A percentile compares a stretch with the other conserved stretches of the same genome.
phyloP scores from a whole-genome alignment of 495 filamentous ascomycete genomes.

The Tuber melanosporum region DNA sequence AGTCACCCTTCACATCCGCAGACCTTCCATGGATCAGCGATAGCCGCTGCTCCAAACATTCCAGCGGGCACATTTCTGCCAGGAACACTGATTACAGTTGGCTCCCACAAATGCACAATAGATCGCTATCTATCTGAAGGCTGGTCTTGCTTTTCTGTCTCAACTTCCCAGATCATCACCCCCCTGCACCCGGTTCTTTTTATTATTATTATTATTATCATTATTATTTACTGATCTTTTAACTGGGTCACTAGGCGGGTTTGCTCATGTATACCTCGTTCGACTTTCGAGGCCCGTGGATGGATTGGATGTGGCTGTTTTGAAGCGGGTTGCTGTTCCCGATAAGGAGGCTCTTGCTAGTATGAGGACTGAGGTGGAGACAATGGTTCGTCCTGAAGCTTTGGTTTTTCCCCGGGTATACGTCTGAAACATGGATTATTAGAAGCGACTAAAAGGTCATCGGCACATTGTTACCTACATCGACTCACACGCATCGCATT shows the following conservation, averaged over 20 bases:
- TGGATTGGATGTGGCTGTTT: conserved; percentile 75
- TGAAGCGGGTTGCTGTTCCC: conserved; percentile 96
- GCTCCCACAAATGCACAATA: conserved; percentile 85
- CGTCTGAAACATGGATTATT: conserved; percentile 30
- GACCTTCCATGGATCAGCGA: conserved; percentile 38
- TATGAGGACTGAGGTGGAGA: conserved; percentile 98
- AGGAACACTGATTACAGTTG: conserved; percentile 93
- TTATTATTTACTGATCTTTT: not conserved
- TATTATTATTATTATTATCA: not conserved
- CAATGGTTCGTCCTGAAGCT: conserved; percentile 55
- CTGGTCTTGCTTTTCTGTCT: conserved; percentile 25
- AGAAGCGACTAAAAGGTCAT: conserved; percentile 92
- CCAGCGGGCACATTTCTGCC: conserved; percentile 86
- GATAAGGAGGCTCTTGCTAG: conserved; percentile 87
- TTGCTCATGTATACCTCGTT: conserved; percentile 96
- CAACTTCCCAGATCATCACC: not conserved
- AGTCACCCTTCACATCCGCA: conserved; percentile 39
- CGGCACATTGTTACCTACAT: conserved; percentile 94
- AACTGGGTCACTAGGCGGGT: conserved; percentile 54
- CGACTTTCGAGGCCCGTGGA: conserved; percentile 70
- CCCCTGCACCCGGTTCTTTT: conserved; percentile 7
- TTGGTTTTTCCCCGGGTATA: conserved; percentile 17
- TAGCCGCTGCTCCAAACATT: conserved; percentile 49
- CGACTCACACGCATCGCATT: conserved; percentile 92
- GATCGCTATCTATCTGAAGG: conserved; percentile 96